Evolutionary conservation across 768 basidiomycete species (phyloP).

Genomic region (Mycena vitilis): DNA sequence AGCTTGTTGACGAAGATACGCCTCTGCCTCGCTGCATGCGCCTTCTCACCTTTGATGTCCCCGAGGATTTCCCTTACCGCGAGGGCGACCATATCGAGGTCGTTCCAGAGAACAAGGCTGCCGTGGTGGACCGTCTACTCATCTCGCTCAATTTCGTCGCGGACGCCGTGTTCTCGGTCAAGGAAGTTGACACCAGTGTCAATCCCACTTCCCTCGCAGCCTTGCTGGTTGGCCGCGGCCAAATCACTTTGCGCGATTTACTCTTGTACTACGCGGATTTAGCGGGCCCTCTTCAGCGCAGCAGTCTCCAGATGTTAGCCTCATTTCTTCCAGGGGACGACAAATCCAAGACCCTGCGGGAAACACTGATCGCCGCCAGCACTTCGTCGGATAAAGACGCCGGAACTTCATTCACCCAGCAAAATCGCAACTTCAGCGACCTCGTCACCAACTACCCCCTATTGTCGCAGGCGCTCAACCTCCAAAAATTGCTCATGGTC

Average conservation of each 20-base stretch:
- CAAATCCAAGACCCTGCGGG: conserved; percentile 11
- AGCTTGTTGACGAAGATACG: conserved; percentile 28
- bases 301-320: conserved; percentile 2
- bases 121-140: conserved; percentile 27
- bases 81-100: conserved; percentile 34
- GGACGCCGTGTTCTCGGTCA: conserved; percentile 29
- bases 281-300: conserved; percentile 27
- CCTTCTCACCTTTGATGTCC: conserved; percentile 26
- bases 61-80: conserved; percentile 26
- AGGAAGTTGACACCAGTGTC: conserved; percentile 14
- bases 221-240: conserved; percentile 17
- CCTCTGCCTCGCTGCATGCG: conserved; percentile 32
- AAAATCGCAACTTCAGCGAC: conserved; percentile 26
- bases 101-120: conserved; percentile 31
- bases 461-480: conserved; percentile 21
- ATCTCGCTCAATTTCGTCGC: conserved; percentile 27
- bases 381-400: background rate
- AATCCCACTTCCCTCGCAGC: conserved; percentile 26
- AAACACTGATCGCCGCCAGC: conserved; percentile 11
- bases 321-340: conserved; percentile 28
- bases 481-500: conserved; percentile 20
- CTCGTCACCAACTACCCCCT: conserved; percentile 23
- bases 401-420: background rate
- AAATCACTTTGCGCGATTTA: conserved; percentile 26
- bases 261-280: conserved; percentile 29